Percentiles rank a stretch among this genome's conserved stretches.
phyloP scores from a whole-genome alignment of 1,139 yeast species.

The Geotrichum macrosporum region DNA sequence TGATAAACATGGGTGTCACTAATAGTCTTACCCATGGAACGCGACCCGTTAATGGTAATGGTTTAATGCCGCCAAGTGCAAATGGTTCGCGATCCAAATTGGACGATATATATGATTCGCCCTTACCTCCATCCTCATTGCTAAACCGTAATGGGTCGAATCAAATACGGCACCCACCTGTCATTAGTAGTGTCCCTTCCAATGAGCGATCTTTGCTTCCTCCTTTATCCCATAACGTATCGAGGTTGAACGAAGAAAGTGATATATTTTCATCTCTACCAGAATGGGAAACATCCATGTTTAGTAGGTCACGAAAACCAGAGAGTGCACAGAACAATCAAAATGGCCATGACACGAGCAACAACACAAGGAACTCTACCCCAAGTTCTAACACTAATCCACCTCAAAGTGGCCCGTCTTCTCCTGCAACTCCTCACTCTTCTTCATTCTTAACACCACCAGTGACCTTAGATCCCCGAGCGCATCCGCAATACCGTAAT shows the following conservation, averaged over 20 bases:
- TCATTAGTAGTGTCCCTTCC: not conserved
- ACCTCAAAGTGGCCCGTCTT: slow-evolving; percentile 1
- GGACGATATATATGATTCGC: slow-evolving; percentile 8
- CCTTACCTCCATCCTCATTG: slow-evolving; percentile 5
- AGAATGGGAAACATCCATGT: slow-evolving; percentile 16
- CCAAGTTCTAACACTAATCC: not conserved
- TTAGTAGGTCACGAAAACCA: slow-evolving; percentile 3
- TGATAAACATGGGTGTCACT: not conserved
- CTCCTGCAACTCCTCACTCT: not conserved
- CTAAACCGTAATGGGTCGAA: slow-evolving; percentile 1
- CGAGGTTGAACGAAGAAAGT: not conserved
- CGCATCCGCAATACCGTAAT: not conserved
- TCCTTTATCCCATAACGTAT: too few relatives aligned
- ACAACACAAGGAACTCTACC: not conserved
- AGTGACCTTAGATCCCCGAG: not conserved
- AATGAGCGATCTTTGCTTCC: slow-evolving; percentile 3
- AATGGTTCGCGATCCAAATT: not conserved
- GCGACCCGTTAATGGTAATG: not conserved
- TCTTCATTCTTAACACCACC: not conserved
- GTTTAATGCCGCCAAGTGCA: not conserved
- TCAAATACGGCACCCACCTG: not conserved
- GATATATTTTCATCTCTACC: slow-evolving; percentile 17
- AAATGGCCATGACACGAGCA: not conserved
- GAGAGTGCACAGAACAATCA: not conserved
- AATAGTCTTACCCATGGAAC: not conserved